Percentiles rank a stretch among this genome's conserved stretches.
Evolutionary conservation across 768 basidiomycete genomes (phyloP).

Genomic region (Psilocybe subaeruginosa): DNA sequence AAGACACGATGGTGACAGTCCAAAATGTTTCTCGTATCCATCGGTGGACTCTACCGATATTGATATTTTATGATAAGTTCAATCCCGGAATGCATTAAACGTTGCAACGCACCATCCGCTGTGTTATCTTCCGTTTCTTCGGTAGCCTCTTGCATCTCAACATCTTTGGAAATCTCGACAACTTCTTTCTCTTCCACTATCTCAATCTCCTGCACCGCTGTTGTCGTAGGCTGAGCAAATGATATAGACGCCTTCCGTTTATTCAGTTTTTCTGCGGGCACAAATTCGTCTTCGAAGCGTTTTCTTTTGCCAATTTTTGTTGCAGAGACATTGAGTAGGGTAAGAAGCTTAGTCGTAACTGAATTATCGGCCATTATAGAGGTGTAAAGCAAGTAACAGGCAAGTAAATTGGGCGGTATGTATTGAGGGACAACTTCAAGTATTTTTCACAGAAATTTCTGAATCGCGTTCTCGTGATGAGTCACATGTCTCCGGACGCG

Average conservation of each 20-base stretch:
- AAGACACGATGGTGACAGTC: conserved; percentile 53
- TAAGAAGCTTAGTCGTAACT: conserved; percentile 80
- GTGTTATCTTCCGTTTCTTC: conserved; percentile 29
- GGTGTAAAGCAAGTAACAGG: neutral
- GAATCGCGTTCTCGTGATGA: conserved; percentile 5
- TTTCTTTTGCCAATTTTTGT: conserved; percentile 69
- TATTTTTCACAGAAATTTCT: conserved; percentile 22
- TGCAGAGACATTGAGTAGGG: conserved; percentile 88
- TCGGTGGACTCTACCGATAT: conserved; percentile 27
- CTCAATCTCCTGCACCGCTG: conserved; percentile 22
- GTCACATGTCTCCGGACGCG: conserved; percentile 6
- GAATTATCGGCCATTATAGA: conserved; percentile 45
- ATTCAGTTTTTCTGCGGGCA: conserved; percentile 66
- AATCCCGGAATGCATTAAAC: neutral
- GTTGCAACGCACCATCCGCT: conserved; percentile 28
- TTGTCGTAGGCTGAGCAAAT: conserved; percentile 29
- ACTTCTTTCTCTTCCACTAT: conserved; percentile 26
- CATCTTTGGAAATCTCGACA: conserved; percentile 22
- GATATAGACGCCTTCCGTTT: conserved; percentile 51
- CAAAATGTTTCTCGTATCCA: conserved; percentile 78
- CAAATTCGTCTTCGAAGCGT: conserved; percentile 43
- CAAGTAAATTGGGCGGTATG: neutral
- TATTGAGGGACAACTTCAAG: neutral
- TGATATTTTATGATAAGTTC: neutral
- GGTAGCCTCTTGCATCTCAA: neutral